A percentile compares a stretch with the other conserved stretches of the same genome.
These are phyloP conservation scores for Citrullus colocynthis DNA, from an alignment of 306 rosid species.

Conservation along the genomic window DNA sequence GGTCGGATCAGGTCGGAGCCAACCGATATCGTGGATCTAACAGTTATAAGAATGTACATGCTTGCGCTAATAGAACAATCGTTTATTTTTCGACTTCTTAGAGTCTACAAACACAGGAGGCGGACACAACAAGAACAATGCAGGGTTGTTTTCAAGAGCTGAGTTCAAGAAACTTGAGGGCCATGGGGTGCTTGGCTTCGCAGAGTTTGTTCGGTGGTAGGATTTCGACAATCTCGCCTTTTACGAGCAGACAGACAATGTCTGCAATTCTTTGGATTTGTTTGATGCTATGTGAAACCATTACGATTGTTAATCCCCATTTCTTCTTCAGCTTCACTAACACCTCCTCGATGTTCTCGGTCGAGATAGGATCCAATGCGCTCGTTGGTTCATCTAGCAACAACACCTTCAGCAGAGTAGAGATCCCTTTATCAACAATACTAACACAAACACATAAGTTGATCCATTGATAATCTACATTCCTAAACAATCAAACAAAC, in stretches of 20 bases:
- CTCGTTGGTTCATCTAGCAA: conserved; percentile 90
- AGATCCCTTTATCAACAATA: not conserved
- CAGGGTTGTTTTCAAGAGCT: conserved; percentile 26
- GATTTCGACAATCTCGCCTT: conserved; percentile 71
- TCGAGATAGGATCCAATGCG: conserved; percentile 86
- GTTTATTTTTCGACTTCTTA: not conserved
- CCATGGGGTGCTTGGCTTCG: conserved; percentile 81
- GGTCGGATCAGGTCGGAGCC: too few relatives aligned
- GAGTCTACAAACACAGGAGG: not conserved
- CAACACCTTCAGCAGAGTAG: conserved; percentile 38
- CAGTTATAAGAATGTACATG: not conserved
- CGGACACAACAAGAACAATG: not conserved
- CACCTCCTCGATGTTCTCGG: conserved; percentile 73
- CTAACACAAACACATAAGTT: not conserved
- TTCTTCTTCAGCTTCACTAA: conserved; percentile 66
- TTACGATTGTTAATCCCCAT: conserved; percentile 50
- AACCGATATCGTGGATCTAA: not conserved
- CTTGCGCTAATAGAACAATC: not conserved
- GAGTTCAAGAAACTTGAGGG: conserved; percentile 66
- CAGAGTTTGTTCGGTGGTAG: conserved; percentile 49
- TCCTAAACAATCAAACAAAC: not conserved
- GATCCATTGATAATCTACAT: not conserved
- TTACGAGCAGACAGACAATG: conserved; percentile 66
- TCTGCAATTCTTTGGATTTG: conserved; percentile 86
- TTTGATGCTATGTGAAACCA: conserved; percentile 87